Percentiles rank a stretch among this genome's conserved stretches.
Conservation (phyloP, 805 yeast genomes). For the Wickerhamomyces silvicola region DNA sequence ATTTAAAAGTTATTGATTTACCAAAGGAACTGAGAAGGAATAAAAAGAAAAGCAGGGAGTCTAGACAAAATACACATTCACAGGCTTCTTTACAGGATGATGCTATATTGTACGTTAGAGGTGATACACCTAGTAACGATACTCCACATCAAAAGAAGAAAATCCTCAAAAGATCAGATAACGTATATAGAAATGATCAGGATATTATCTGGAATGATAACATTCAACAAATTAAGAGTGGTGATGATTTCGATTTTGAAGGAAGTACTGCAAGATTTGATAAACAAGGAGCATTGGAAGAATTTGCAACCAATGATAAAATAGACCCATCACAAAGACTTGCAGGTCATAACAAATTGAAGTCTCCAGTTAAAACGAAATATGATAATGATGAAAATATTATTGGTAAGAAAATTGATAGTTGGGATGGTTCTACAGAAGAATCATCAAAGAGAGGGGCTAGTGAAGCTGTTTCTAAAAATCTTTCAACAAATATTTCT, state of each 20-base stretch:
- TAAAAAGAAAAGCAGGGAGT: constrained; percentile 6
- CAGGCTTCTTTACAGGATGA: constrained; percentile 18
- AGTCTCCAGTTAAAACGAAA: constrained; percentile 33
- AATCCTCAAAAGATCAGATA: constrained; percentile 4
- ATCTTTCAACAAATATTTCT: background rate
- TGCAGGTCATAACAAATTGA: constrained; percentile 65
- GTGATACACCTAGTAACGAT: constrained; percentile 1
- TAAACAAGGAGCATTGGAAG: constrained; percentile 71
- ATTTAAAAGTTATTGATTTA: constrained; percentile 50
- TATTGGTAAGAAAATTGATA: constrained; percentile 6
- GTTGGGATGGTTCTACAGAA: constrained; percentile 2
- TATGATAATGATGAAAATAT: constrained; percentile 73
- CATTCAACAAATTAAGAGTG: constrained; percentile 38
- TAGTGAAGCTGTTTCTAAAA: constrained; percentile 2
- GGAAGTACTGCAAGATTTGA: constrained; percentile 78
- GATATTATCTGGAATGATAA: constrained; percentile 47
- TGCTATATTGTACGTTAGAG: constrained; percentile 24
- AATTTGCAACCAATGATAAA: constrained; percentile 59
- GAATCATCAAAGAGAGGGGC: constrained; percentile 1
- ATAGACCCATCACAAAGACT: constrained; percentile 55
- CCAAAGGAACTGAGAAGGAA: constrained; percentile 29
- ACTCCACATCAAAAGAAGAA: constrained; percentile 10
- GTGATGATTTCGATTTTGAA: constrained; percentile 78
- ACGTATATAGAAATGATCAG: constrained; percentile 20
- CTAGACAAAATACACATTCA: too few species aligned